Conservation (phyloP, 108 stramenopile genomes). For the Pinguiococcus pyrenoidosus region DNA sequence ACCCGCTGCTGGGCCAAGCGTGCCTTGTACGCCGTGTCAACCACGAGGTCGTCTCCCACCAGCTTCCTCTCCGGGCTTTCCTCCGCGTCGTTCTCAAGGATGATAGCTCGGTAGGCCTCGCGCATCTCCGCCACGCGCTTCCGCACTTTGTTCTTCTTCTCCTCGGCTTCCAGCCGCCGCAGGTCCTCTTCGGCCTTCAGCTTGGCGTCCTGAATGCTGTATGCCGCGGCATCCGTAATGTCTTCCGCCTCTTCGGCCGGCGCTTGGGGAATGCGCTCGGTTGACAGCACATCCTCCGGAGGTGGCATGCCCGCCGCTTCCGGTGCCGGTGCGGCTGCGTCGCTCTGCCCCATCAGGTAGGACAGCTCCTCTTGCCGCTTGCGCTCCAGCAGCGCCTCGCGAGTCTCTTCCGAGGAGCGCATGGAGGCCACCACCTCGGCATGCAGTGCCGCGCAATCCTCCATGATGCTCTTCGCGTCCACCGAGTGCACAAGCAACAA, state of each 20-base stretch:
- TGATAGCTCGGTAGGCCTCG: slow-evolving; percentile 2
- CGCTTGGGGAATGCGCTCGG: too few species aligned
- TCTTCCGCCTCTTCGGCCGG: slow-evolving; percentile 9
- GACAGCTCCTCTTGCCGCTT: too few species aligned
- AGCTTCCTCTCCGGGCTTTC: slow-evolving; percentile 2
- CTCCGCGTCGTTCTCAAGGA: slow-evolving; percentile 1
- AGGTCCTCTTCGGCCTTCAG: slow-evolving; percentile 43
- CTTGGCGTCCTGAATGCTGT: slow-evolving; percentile 43
- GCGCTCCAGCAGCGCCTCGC: too few species aligned
- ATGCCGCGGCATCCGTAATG: slow-evolving; percentile 23
- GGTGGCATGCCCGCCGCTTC: too few species aligned
- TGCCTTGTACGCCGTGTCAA: slow-evolving; percentile 21
- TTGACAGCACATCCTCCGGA: too few species aligned
- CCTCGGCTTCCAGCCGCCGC: slow-evolving; percentile 29
- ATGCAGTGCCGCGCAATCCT: too few species aligned
- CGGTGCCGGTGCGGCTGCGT: too few species aligned
- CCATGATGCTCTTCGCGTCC: too few species aligned
- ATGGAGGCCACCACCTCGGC: too few species aligned
- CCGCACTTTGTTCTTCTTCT: slow-evolving; percentile 37
- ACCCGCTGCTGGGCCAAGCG: slow-evolving; percentile 4
- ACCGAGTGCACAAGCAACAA: too few species aligned
- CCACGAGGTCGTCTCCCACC: slow-evolving; percentile 7
- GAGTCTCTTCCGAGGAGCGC: too few species aligned
- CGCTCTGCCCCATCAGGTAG: too few species aligned
- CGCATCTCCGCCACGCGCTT: slow-evolving; percentile 21